Evolutionary conservation across 805 yeast genomes (phyloP), one percentile per base, ranked within the genome.

Genomic region (Candida silvatica): DNA sequence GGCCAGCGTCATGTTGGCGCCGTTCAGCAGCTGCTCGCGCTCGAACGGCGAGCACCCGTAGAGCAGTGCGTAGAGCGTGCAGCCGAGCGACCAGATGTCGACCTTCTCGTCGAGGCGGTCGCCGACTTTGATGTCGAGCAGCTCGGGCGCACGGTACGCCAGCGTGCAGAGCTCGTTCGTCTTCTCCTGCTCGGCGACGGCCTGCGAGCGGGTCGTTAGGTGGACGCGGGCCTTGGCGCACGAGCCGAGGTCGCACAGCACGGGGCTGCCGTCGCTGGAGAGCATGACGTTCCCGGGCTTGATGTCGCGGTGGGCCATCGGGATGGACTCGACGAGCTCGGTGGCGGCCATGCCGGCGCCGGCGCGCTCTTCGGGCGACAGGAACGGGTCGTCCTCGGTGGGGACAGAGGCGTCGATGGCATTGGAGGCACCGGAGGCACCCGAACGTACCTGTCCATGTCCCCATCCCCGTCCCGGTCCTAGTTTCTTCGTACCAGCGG

Each of bases 71-170:
- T 83, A 88, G 14, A 86, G 53, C 1, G 86, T 65, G 50, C 96
- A 86, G 0, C 97, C 97, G 20, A 88, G 56, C 3, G 94, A 80
- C 97, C 97, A 88, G 18, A 90, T 74, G 55, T 88, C 97, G 4
- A 82, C 77, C 39, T 72, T 71, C 48, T 84, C 94, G 42, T 77
- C 76, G 30, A 88, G 65, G 5, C 57, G 57, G n/a, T 72, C 56
- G 28, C 80, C 79, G 1, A 84, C 70, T 29, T 73, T 74, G 26
- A 86, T 80, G 49, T 86, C 90, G 38, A 88, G 59, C 31, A 90
- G 63, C 51, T 88, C 97, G 0, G 97, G 97, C 0, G 97, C 95
- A 27, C 94, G 64, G 54, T 81, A 90, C 1, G 94, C 86, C 36
- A 85, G 58, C 1, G 95, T 81, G 49, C 95, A 84, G 53, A 83